phyloP scores from a whole-genome alignment of 805 yeast genomes.

The Candida manassasensis region DNA sequence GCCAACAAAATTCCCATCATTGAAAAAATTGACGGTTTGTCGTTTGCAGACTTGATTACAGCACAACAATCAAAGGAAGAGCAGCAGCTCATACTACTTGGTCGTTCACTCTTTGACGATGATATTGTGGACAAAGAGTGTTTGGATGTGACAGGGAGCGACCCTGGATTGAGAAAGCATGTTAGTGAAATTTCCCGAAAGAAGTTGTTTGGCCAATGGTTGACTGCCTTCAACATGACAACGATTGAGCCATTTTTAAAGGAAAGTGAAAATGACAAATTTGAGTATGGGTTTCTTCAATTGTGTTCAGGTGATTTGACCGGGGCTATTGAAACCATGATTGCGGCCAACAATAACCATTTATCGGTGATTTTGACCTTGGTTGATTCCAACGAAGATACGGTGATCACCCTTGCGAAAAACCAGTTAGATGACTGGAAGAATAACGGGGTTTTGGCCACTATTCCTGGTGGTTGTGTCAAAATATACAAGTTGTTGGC shows the following conservation, averaged over 20 bases:
- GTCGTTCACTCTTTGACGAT: slow-evolving; percentile 53
- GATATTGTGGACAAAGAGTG: slow-evolving; percentile 8
- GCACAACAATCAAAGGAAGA: slow-evolving; percentile 18
- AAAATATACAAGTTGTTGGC: slow-evolving; percentile 63
- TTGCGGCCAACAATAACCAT: slow-evolving; percentile 60
- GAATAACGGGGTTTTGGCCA: slow-evolving; percentile 20
- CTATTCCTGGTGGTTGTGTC: slow-evolving; percentile 51
- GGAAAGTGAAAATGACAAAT: slow-evolving; percentile 27
- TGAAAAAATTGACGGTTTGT: slow-evolving; percentile 6
- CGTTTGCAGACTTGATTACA: slow-evolving; percentile 17
- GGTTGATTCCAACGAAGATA: slow-evolving; percentile 64
- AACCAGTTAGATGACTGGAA: slow-evolving; percentile 69
- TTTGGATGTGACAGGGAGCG: slow-evolving; percentile 9
- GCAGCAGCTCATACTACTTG: slow-evolving; percentile 46
- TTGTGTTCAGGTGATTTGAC: slow-evolving; percentile 53
- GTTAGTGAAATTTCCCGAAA: slow-evolving; percentile 20
- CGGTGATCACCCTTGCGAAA: slow-evolving; percentile 50
- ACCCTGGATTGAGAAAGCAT: slow-evolving; percentile 12
- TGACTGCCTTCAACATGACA: slow-evolving; percentile 39
- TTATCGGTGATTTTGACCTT: slow-evolving; percentile 65
- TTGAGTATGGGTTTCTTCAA: slow-evolving; percentile 48
- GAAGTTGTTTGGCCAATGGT: slow-evolving; percentile 51
- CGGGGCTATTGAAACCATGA: slow-evolving; percentile 59
- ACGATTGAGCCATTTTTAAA: slow-evolving; percentile 26
- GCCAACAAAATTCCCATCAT: slow-evolving; percentile 25